phyloP scores from a whole-genome alignment of 345 rosid genomes.

The Melastoma malabathricum region DNA sequence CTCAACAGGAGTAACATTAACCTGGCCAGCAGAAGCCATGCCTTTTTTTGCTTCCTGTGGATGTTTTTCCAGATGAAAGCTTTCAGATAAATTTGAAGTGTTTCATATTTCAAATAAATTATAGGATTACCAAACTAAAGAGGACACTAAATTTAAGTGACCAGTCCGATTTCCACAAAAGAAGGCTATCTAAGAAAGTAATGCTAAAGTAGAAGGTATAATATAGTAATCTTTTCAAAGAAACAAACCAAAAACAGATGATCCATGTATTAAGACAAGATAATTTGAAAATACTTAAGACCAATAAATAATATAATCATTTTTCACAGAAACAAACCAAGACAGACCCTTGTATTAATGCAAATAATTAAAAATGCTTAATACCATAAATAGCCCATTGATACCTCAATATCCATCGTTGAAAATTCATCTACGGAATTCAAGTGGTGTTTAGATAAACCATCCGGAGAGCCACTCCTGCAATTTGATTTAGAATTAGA shows the following conservation, averaged over 20 bases:
- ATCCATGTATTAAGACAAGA: no score
- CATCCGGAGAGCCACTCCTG: constrained; percentile 31
- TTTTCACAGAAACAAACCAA: no score
- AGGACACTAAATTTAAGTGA: background rate
- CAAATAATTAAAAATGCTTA: no score
- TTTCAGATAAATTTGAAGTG: constrained; percentile 2
- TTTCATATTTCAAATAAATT: background rate
- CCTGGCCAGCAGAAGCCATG: constrained; percentile 33
- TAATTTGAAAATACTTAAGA: no score
- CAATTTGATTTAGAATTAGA: constrained; percentile 2
- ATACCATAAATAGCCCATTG: background rate
- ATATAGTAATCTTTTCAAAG: no score
- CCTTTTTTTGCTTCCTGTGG: constrained; percentile 60
- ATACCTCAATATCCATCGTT: constrained; percentile 48
- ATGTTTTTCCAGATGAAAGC: constrained; percentile 1
- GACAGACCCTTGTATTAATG: no score
- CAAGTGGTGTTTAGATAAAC: constrained; percentile 23
- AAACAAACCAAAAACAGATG: no score
- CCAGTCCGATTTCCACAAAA: background rate
- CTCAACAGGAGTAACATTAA: constrained; percentile 35
- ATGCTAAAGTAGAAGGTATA: no score
- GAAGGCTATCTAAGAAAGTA: no score
- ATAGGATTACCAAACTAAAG: no score
- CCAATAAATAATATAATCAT: no score
- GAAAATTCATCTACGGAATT: constrained; percentile 33